These are phyloP conservation scores for Phytophthora crassamura DNA, from an alignment of 352 stramenopile species.

Conservation along the genomic window DNA sequence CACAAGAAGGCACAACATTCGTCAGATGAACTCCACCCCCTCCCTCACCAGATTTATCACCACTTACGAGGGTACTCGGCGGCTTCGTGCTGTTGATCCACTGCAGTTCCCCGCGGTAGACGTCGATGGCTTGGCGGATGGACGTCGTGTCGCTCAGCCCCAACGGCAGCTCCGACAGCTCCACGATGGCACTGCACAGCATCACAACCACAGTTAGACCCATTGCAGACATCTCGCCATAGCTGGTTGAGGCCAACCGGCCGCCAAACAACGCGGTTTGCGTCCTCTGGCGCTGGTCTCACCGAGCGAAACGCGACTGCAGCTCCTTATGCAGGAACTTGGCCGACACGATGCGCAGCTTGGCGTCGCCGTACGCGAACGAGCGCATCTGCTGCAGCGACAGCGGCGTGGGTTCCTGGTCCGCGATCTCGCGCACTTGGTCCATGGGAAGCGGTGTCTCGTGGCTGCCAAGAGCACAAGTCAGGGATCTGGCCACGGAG, in stretches of 20 bases:
- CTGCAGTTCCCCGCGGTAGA: conserved; percentile 68
- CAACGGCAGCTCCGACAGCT: conserved; percentile 77
- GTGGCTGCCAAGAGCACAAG: conserved; percentile 5
- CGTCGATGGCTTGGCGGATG: conserved; percentile 65
- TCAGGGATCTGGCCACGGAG: conserved; percentile 5
- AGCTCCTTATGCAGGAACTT: conserved; percentile 85
- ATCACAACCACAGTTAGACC: conserved; percentile 5
- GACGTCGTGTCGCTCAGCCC: conserved; percentile 68
- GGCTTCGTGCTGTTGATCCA: conserved; percentile 50
- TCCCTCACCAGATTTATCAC: background rate
- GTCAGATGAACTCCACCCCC: conserved; percentile 2
- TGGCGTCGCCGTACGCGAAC: conserved; percentile 67
- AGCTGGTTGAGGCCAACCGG: background rate
- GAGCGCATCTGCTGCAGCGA: conserved; percentile 85
- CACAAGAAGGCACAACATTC: background rate
- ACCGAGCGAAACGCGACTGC: conserved; percentile 74
- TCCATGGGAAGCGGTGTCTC: conserved; percentile 62
- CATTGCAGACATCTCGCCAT: background rate
- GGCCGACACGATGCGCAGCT: conserved; percentile 66
- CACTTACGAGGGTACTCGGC: conserved; percentile 47
- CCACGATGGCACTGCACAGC: conserved; percentile 54
- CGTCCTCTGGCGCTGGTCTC: conserved; percentile 1
- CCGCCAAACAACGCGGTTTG: background rate
- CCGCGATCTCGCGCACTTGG: conserved; percentile 64
- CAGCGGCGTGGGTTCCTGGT: conserved; percentile 66